Percentiles rank a stretch among this genome's conserved stretches.
These are phyloP conservation scores for Artemisia argyi DNA, from an alignment of 129 eudicot genomes.

Conservation along the genomic window DNA sequence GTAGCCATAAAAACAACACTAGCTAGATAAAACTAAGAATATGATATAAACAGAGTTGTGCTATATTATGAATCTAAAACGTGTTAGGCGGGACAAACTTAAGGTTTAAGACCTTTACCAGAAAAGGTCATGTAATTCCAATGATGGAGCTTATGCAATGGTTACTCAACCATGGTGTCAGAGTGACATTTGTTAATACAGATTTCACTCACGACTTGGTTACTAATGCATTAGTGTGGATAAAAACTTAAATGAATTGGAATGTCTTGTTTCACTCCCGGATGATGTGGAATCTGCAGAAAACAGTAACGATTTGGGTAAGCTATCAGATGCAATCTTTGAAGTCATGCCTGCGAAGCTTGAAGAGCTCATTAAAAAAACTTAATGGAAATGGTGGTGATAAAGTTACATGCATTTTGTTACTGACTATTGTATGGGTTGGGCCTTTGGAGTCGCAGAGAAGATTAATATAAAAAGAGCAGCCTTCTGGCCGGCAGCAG, in stretches of 20 bases:
- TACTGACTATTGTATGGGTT: slow-evolving; percentile 41
- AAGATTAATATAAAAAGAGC: slow-evolving; percentile 31
- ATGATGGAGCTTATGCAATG: slow-evolving; percentile 38
- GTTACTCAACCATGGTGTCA: no score
- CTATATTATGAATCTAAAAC: not conserved
- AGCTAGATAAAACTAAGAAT: slow-evolving; percentile 1
- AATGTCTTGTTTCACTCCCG: not conserved
- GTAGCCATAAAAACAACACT: not conserved
- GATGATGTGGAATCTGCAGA: not conserved
- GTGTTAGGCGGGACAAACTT: not conserved
- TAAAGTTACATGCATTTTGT: slow-evolving; percentile 40
- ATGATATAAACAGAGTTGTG: not conserved
- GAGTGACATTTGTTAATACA: no score
- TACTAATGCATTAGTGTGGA: no score
- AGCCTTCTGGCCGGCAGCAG: slow-evolving; percentile 41
- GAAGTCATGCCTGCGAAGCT: slow-evolving; percentile 33
- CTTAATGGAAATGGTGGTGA: slow-evolving; percentile 15
- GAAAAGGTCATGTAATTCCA: slow-evolving; percentile 65
- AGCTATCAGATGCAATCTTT: not conserved
- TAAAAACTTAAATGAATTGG: no score
- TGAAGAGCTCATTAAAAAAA: slow-evolving; percentile 29
- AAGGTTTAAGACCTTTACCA: not conserved
- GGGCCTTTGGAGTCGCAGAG: slow-evolving; percentile 39
- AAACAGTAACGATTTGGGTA: no score
- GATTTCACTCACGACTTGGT: no score